Percentiles rank a stretch among this genome's conserved stretches.
These are phyloP conservation scores for Fusarium coffeatum DNA, from an alignment of 2,329 filamentous ascomycete species.

Conservation along the genomic window DNA sequence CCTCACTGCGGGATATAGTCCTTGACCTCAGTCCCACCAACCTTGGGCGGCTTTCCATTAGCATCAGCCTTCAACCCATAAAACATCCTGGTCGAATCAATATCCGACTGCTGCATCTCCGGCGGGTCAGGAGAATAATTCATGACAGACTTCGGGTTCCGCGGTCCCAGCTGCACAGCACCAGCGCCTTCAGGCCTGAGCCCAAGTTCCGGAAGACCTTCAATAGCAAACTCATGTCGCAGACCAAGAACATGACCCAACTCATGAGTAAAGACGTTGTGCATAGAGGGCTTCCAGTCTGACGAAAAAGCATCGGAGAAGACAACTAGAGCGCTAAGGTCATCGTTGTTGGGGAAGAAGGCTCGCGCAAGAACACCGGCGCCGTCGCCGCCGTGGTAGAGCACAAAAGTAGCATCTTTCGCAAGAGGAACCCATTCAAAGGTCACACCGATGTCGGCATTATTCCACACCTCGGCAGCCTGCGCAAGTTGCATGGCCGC, in stretches of 20 bases:
- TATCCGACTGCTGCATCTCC: not conserved
- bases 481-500: not conserved
- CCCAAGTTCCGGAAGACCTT: not conserved
- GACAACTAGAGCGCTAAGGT: not conserved
- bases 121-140: not conserved
- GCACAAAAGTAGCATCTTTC: not conserved
- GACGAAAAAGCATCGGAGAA: not conserved
- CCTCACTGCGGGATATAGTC: not conserved
- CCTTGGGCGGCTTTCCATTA: not conserved
- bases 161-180: not conserved
- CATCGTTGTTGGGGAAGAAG: not conserved
- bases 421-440: not conserved
- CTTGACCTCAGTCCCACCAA: not conserved
- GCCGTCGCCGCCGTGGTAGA: not conserved
- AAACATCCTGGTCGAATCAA: not conserved
- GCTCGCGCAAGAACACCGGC: not conserved
- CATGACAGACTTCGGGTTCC: not conserved
- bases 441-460: rapidly evolving
- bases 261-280: not conserved
- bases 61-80: not conserved
- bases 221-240: not conserved
- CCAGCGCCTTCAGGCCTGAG: not conserved
- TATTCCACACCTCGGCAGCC: not conserved
- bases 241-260: not conserved
- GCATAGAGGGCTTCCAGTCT: rapidly evolving